phyloP scores from a whole-genome alignment of 352 stramenopile genomes.

The Phytophthora quininea region DNA sequence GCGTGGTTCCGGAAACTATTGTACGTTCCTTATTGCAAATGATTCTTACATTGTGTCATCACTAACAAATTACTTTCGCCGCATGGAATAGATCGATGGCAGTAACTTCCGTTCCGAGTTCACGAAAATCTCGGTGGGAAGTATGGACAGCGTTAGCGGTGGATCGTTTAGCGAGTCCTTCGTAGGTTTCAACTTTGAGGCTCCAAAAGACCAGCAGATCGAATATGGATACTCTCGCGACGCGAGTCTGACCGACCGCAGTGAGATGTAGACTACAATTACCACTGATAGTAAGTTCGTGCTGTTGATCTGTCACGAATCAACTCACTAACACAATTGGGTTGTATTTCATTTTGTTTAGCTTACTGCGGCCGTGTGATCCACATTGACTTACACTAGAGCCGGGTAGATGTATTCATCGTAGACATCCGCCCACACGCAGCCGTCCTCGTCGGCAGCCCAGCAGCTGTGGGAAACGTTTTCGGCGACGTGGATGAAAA shows the following conservation, averaged over 20 bases:
- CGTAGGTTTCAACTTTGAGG: slow-evolving; percentile 88
- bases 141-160: slow-evolving; percentile 36
- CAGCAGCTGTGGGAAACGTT: slow-evolving; percentile 46
- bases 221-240: slow-evolving; percentile 66
- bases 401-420: slow-evolving; percentile 44
- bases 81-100: slow-evolving; percentile 31
- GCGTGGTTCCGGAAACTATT: slow-evolving; percentile 44
- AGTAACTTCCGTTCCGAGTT: slow-evolving; percentile 91
- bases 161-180: slow-evolving; percentile 72
- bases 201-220: slow-evolving; percentile 48
- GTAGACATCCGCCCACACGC: slow-evolving; percentile 45
- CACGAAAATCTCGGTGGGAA: slow-evolving; percentile 62
- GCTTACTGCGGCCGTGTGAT: neutral
- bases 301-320: too few species aligned
- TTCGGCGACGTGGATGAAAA: slow-evolving; percentile 31
- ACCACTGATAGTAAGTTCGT: neutral
- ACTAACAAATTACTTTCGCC: too few species aligned
- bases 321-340: neutral
- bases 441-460: slow-evolving; percentile 33
- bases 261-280: neutral
- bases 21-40: slow-evolving; percentile 35
- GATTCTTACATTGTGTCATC: too few species aligned
- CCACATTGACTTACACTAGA: slow-evolving; percentile 14
- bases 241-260: slow-evolving; percentile 11
- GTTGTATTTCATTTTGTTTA: neutral